phyloP scores from a whole-genome alignment of 441 rosid species.

The Bocquillonia castaneifolia region DNA sequence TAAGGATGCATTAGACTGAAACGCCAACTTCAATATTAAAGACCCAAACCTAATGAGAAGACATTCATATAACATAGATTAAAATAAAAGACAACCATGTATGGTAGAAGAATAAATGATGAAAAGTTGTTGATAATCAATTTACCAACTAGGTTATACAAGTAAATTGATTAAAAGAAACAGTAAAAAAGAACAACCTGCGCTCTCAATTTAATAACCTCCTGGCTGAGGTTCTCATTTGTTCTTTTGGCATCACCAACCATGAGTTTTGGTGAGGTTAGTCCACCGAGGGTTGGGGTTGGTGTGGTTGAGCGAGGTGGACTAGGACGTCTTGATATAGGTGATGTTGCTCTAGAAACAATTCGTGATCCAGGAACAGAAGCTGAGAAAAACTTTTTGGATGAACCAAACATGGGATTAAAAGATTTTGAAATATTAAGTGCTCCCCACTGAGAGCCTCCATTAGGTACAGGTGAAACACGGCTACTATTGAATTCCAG shows the following conservation, averaged over 20 bases:
- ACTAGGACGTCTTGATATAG: conserved; percentile 81
- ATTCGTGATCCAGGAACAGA: conserved; percentile 99
- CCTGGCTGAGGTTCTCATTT: conserved; percentile 73
- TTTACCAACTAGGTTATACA: background rate
- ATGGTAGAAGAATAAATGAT: background rate
- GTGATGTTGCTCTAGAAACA: conserved; percentile 93
- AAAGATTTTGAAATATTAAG: conserved; percentile 66
- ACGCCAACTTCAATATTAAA: background rate
- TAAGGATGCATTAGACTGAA: background rate
- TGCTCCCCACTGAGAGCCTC: conserved; percentile 80
- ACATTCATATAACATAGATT: background rate
- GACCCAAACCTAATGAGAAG: background rate
- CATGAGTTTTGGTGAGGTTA: conserved; percentile 60
- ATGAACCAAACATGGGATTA: conserved; percentile 80
- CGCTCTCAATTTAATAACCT: conserved; percentile 71
- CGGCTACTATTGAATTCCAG: conserved; percentile 82
- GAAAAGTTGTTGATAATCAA: background rate
- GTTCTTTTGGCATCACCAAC: conserved; percentile 69
- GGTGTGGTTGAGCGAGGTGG: conserved; percentile 98
- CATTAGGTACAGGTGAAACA: conserved; percentile 82
- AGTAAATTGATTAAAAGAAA: conserved; percentile 6
- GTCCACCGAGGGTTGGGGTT: conserved; percentile 82
- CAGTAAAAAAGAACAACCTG: conserved; percentile 46
- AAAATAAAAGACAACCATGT: background rate
- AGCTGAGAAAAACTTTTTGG: conserved; percentile 92